A percentile compares a stretch with the other conserved stretches of the same genome.
phyloP scores from a whole-genome alignment of 495 filamentous ascomycete species.

The Amphirosellinia nigrospora region DNA sequence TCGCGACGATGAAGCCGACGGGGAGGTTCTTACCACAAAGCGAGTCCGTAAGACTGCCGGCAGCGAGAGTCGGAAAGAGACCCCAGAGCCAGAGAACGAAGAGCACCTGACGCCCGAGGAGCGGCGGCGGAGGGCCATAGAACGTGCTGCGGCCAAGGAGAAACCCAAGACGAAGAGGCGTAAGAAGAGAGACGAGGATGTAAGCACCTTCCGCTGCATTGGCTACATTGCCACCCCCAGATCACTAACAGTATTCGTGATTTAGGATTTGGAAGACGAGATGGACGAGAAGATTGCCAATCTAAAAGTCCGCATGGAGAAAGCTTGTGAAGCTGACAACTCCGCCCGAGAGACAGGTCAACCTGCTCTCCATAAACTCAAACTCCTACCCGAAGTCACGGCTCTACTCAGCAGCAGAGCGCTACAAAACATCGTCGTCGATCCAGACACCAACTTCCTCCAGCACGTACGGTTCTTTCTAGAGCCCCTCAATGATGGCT shows the following conservation, averaged over 20 bases:
- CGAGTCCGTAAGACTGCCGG: slow-evolving; percentile 42
- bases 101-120: slow-evolving; percentile 68
- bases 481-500: slow-evolving; percentile 91
- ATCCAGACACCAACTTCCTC: slow-evolving; percentile 93
- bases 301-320: slow-evolving; percentile 89
- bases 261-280: slow-evolving; percentile 83
- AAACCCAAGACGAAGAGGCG: slow-evolving; percentile 65
- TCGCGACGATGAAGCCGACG: slow-evolving; percentile 62
- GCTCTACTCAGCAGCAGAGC: slow-evolving; percentile 86
- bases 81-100: slow-evolving; percentile 65
- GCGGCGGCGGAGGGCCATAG: slow-evolving; percentile 79
- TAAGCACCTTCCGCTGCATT: slow-evolving; percentile 51
- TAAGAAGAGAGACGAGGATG: slow-evolving; percentile 86
- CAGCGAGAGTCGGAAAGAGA: slow-evolving; percentile 53
- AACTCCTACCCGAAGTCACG: slow-evolving; percentile 92
- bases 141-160: slow-evolving; percentile 81
- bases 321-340: slow-evolving; percentile 86
- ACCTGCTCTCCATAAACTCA: slow-evolving; percentile 90
- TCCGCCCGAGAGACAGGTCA: slow-evolving; percentile 74
- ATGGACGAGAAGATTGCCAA: slow-evolving; percentile 88
- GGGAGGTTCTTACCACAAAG: slow-evolving; percentile 59
- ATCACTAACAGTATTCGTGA: background rate
- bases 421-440: slow-evolving; percentile 78
- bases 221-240: background rate
- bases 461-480: slow-evolving; percentile 97